A percentile compares a stretch with the other conserved stretches of the same genome.
phyloP scores from a whole-genome alignment of 176 grass and related monocot genomes.

The Oryza longistaminata region DNA sequence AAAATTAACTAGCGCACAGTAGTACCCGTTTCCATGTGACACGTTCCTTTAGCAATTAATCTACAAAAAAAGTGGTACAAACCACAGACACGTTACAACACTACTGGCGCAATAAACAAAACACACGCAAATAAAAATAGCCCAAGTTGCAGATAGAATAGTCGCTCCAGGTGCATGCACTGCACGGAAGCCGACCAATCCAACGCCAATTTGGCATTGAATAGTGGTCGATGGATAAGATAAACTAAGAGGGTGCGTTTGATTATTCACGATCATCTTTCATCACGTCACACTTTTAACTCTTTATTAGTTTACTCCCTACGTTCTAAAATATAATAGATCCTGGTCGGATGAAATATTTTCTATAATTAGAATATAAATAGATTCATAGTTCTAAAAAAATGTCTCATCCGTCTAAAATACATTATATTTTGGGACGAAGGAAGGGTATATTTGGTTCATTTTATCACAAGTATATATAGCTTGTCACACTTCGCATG shows the following conservation, averaged over 20 bases:
- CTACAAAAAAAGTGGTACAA: not conserved
- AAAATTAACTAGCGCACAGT: not conserved
- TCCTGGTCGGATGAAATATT: no score
- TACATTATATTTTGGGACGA: no score
- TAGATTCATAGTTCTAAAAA: no score
- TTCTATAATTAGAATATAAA: no score
- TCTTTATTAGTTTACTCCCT: no score
- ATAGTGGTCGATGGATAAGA: slow-evolving; percentile 36
- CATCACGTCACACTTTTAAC: no score
- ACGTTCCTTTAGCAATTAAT: not conserved
- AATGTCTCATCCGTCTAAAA: no score
- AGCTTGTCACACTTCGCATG: no score
- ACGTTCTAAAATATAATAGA: no score
- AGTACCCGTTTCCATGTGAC: not conserved
- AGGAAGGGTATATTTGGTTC: no score
- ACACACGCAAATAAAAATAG: not conserved
- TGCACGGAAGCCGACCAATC: not conserved
- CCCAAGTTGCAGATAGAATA: slow-evolving; percentile 21
- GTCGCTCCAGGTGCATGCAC: slow-evolving; percentile 30
- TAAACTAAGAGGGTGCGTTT: not conserved
- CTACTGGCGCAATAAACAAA: not conserved
- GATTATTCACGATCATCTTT: no score
- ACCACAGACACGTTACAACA: not conserved
- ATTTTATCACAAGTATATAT: no score
- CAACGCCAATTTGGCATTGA: slow-evolving; percentile 15